These are phyloP conservation scores for Crithidia expoeki DNA, from an alignment of 208 protist species.

Conservation along the genomic window DNA sequence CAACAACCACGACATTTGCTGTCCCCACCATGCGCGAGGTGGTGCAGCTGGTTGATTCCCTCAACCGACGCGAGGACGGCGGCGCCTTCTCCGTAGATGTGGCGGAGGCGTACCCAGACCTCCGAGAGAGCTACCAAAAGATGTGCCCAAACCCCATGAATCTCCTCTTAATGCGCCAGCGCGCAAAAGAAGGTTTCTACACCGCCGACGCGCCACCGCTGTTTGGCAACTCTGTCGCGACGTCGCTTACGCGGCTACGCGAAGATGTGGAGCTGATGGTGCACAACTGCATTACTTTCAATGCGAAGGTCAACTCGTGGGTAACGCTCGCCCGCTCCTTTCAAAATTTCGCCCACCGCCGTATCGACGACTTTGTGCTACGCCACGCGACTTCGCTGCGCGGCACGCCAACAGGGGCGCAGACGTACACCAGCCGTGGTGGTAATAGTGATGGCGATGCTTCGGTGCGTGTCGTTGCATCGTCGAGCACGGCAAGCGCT, in stretches of 20 bases:
- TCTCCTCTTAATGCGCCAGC: constrained; percentile 65
- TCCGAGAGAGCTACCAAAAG: constrained; percentile 63
- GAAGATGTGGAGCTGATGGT: constrained; percentile 86
- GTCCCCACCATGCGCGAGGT: constrained; percentile 41
- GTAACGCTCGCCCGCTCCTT: constrained; percentile 71
- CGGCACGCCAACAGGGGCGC: constrained; percentile 63
- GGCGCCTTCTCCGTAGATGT: constrained; percentile 84
- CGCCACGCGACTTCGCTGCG: constrained; percentile 54
- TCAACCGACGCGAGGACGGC: constrained; percentile 75
- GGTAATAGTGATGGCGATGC: neutral
- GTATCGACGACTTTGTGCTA: constrained; percentile 83
- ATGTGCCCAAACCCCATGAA: constrained; percentile 84
- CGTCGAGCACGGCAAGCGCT: too few relatives aligned
- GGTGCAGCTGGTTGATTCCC: constrained; percentile 55
- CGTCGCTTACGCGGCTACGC: constrained; percentile 60
- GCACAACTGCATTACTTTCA: constrained; percentile 85
- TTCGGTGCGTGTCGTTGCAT: neutral
- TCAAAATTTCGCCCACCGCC: constrained; percentile 70
- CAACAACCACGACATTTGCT: neutral
- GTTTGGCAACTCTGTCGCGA: constrained; percentile 62
- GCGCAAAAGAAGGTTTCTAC: constrained; percentile 70
- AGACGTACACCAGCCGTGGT: neutral
- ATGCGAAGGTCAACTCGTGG: constrained; percentile 66
- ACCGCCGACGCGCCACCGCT: constrained; percentile 21
- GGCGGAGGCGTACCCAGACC: constrained; percentile 70